A percentile compares a stretch with the other conserved stretches of the same genome.
These are phyloP conservation scores for Colletotrichum eleusines DNA, from an alignment of 2,329 filamentous ascomycete genomes.

Conservation along the genomic window DNA sequence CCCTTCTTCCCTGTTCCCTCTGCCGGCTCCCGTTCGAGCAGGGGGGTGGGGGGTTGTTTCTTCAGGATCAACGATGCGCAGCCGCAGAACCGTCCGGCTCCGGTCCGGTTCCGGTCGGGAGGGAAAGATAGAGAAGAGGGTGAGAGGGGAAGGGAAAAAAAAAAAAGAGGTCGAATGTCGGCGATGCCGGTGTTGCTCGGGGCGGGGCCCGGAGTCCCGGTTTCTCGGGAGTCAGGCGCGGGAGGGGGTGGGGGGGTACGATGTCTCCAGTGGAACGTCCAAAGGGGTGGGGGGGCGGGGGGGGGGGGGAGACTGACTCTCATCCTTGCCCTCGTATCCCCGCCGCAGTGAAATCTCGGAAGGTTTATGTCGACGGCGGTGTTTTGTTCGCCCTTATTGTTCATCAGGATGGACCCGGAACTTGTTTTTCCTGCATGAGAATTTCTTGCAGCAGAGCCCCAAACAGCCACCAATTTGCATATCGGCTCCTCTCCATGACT, in stretches of 20 bases:
- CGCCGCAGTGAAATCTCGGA: slow-evolving; percentile 11
- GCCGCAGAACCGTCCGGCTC: neutral
- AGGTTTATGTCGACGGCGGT: slow-evolving; percentile 16
- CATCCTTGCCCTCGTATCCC: slow-evolving; percentile 17
- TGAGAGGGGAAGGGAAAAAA: no score
- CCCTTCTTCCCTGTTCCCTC: neutral
- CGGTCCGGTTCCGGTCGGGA: neutral
- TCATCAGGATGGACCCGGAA: neutral
- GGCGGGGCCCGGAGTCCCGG: slow-evolving; percentile 10
- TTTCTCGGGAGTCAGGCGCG: neutral
- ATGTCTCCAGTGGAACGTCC: slow-evolving; percentile 6
- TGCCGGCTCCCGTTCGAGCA: neutral
- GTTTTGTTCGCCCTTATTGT: slow-evolving; percentile 2
- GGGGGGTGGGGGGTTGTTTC: neutral
- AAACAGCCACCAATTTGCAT: neutral
- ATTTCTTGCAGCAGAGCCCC: neutral
- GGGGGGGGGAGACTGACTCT: slow-evolving; percentile 18
- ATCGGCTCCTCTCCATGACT: neutral
- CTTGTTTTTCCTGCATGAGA: no score
- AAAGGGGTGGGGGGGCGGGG: neutral
- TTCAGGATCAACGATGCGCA: neutral
- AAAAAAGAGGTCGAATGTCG: slow-evolving; percentile 10
- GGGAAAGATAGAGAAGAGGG: neutral
- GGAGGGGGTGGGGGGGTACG: neutral
- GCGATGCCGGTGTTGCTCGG: slow-evolving; percentile 22